Evolutionary conservation across 305 asterid genomes (phyloP), one percentile per base, ranked within the genome.

Genomic region (Fraxinus baroniana): DNA sequence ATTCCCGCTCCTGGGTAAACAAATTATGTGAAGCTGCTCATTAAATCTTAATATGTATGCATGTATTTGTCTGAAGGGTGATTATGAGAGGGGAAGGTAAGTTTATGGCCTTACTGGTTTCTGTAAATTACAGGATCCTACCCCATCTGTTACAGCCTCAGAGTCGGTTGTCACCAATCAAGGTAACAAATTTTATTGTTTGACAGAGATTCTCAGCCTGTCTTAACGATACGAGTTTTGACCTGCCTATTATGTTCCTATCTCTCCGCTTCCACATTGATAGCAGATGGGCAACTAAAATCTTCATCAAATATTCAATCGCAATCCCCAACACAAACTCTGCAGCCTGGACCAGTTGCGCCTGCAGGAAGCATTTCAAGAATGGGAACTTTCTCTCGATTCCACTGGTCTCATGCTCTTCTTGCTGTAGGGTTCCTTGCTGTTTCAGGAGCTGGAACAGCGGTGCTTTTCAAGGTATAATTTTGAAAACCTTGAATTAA

Each of bases 351-450:
- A 71, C 72, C 92, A 70, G 75, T 30, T 70, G 10, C 41, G 0
- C 75, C 75, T 37, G 83, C 85, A 41, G 87, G 87, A 36, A 85
- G 84, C 81, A 73, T 79, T 84, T 84, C 91, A 30, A 93, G 85
- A 87, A 41, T 77, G 78, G 95, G 97, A 44, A 84, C 76, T 60
- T 81, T 92, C 78, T 83, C 91, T 83, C 89, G 85, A 44, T 91
- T 94, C 88, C 95, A 83, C 83, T 96, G 99, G 99, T 90, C 93
- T 83, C 97, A 96, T 86, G 97, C 91, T 84, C 76, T 96, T 85
- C 81, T 91, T 87, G 98, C 97, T 79, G 89, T 93, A 33, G 94
- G 98, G 22, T 66, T 91, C 78, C 88, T 96, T 77, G 92, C 97
- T 81, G 91, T 74, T 82, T 90, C 98, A 33, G 98, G 98, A 82